Evolutionary conservation across 306 rosid species (phyloP), one percentile per base, ranked within the genome.

Genomic region (Rosa multiflora): DNA sequence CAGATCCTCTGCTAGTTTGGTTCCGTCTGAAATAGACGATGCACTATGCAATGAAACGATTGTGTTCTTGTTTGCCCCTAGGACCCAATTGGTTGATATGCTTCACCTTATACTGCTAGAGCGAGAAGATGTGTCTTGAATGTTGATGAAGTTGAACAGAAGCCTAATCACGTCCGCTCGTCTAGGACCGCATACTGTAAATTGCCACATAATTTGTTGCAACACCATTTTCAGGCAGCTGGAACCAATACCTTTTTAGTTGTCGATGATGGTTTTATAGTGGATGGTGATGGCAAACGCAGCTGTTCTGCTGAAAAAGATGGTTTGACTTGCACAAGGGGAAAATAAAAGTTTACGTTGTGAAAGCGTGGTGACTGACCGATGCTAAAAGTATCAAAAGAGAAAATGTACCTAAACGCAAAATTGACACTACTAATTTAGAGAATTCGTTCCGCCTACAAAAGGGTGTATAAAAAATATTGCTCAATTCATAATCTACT

Each of bases 221-320:
- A 29, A 62, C 18, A 4, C 9, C 3, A 15, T 35, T 37, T 15
- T 15, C 13, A 66, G 47, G 71, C 71, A 37, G 71, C 71, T 66
- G 70, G 70, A 66, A 66, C 46, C 70, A 66, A 3, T 21, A 66
- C 21, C 21, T 37, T 66, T 35, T 55, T 0, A 5, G 6, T 66
- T 32, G 70, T 62, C 42, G 10, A 29, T 62, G 68, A 13, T 3
- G 46, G 9, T 14, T 64, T 64, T 40, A 64, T 35, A 35, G 46
- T 67, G 71, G 70, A 64, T 35, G 44, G 6, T 64, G 70, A 64
- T 35, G 70, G 44, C 17, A 67, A 67, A 39, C 14, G 70, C 70
- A 17, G 70, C 47, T 37, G 70, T 66, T 66, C 37, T 14, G 47
- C 35, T 66, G 70, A 35, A 66, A 66, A 15, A 10, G 40, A 62